These are phyloP conservation scores for Cytospora piceicola DNA, from an alignment of 2,329 filamentous ascomycete genomes.

Conservation along the genomic window DNA sequence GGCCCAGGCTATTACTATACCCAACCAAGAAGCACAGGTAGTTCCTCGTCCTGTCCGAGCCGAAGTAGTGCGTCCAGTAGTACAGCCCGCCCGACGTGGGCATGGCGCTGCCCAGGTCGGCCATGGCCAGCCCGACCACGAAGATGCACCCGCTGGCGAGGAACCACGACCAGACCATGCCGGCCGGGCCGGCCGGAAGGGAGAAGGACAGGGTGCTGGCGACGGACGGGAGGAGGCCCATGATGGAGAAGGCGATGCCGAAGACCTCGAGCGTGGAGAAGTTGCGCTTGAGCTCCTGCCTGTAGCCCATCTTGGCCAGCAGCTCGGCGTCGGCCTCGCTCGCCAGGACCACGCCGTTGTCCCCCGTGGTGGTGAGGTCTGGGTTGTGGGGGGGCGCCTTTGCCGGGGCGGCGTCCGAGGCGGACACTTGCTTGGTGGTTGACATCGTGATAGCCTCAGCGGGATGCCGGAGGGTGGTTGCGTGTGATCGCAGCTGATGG, in stretches of 20 bases:
- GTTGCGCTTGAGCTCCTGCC: constrained; percentile 64
- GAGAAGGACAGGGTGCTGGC: constrained; percentile 62
- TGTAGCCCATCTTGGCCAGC: constrained; percentile 38
- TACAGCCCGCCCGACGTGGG: constrained; percentile 60
- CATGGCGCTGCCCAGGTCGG: constrained; percentile 57
- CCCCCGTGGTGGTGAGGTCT: constrained; percentile 26
- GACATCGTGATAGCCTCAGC: constrained; percentile 19
- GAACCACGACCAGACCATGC: constrained; percentile 68
- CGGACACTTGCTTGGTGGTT: constrained; percentile 12
- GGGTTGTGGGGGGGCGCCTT: constrained; percentile 31
- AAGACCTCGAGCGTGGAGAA: constrained; percentile 67
- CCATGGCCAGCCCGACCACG: constrained; percentile 62
- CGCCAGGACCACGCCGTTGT: constrained; percentile 34
- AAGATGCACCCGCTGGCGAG: constrained; percentile 61
- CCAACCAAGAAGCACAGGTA: constrained; percentile 63
- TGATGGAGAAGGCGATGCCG: constrained; percentile 62
- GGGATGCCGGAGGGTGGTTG: not conserved
- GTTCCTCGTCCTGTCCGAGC: constrained; percentile 57
- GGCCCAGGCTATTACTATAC: constrained; percentile 63
- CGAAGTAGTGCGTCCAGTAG: constrained; percentile 54
- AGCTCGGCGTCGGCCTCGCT: constrained; percentile 32
- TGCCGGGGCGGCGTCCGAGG: constrained; percentile 23
- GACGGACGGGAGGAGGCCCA: constrained; percentile 65
- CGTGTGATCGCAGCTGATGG: not conserved
- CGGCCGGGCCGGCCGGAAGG: constrained; percentile 61